A percentile compares a stretch with the other conserved stretches of the same genome.
phyloP scores from a whole-genome alignment of 164 flowering plant genomes.

The Vitis cinerea region DNA sequence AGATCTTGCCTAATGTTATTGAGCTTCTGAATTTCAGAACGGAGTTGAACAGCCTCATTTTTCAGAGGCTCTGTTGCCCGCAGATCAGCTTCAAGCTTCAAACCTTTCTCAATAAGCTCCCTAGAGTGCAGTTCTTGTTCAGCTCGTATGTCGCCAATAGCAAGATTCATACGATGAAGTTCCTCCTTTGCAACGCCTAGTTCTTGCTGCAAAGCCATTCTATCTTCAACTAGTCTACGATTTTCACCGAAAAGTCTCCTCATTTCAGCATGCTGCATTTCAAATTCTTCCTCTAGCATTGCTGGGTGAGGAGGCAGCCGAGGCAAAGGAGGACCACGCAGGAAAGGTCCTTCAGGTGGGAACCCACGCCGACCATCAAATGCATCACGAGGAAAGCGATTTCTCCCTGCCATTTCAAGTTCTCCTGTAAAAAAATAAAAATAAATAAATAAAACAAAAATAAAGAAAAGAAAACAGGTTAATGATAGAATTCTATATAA shows the following conservation, averaged over 20 bases:
- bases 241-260: slow-evolving; percentile 78
- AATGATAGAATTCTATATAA: background rate
- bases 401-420: slow-evolving; percentile 73
- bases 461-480: background rate
- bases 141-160: slow-evolving; percentile 57
- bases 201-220: slow-evolving; percentile 64
- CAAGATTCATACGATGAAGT: slow-evolving; percentile 68
- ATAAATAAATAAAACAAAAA: background rate
- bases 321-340: slow-evolving; percentile 59
- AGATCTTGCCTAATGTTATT: slow-evolving; percentile 60
- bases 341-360: slow-evolving; percentile 55
- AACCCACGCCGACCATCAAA: slow-evolving; percentile 61
- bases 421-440: slow-evolving; percentile 13
- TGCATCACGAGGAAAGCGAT: slow-evolving; percentile 57
- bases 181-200: slow-evolving; percentile 78
- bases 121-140: slow-evolving; percentile 76
- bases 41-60: slow-evolving; percentile 64
- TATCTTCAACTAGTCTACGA: slow-evolving; percentile 72
- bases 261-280: slow-evolving; percentile 69
- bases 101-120: slow-evolving; percentile 74
- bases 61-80: slow-evolving; percentile 76
- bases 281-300: slow-evolving; percentile 84
- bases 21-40: slow-evolving; percentile 70
- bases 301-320: slow-evolving; percentile 81
- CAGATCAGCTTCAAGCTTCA: slow-evolving; percentile 88